Evolutionary conservation across 495 filamentous ascomycete species (phyloP).

Genomic region (Viridothelium virens): DNA sequence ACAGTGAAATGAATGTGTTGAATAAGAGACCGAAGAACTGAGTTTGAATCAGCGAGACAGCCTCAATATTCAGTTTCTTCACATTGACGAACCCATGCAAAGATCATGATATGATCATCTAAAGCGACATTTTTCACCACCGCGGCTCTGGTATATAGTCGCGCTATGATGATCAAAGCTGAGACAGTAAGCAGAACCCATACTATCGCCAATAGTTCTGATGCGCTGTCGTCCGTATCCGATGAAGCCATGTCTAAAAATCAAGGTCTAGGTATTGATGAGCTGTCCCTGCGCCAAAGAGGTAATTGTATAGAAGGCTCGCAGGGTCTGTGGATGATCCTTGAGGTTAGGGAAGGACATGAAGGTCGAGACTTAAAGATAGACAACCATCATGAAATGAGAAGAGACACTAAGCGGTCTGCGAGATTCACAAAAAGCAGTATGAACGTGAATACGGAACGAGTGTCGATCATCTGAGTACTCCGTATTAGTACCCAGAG

Average conservation of each 20-base stretch:
- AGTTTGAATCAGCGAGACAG: neutral
- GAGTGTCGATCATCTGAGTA: neutral
- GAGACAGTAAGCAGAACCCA: conserved; percentile 4
- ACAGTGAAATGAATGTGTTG: neutral
- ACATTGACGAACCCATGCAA: conserved; percentile 5
- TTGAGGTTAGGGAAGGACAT: neutral
- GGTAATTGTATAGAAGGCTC: neutral
- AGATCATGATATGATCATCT: neutral
- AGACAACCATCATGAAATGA: neutral
- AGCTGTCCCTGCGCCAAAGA: neutral
- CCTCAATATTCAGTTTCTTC: neutral
- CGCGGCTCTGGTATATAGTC: neutral
- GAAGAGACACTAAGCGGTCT: neutral
- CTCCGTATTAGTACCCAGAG: neutral
- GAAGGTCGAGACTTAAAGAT: neutral
- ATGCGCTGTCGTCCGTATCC: neutral
- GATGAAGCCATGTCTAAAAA: neutral
- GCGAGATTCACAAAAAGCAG: neutral
- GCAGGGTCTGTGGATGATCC: neutral
- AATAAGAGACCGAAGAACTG: neutral
- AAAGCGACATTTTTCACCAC: neutral
- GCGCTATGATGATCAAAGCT: neutral
- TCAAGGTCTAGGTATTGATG: neutral
- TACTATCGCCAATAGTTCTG: conserved; percentile 3
- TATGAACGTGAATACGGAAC: neutral